Evolutionary conservation across 306 rosid genomes (phyloP), one percentile per base, ranked within the genome.

Genomic region (Elaeagnus macrophylla): DNA sequence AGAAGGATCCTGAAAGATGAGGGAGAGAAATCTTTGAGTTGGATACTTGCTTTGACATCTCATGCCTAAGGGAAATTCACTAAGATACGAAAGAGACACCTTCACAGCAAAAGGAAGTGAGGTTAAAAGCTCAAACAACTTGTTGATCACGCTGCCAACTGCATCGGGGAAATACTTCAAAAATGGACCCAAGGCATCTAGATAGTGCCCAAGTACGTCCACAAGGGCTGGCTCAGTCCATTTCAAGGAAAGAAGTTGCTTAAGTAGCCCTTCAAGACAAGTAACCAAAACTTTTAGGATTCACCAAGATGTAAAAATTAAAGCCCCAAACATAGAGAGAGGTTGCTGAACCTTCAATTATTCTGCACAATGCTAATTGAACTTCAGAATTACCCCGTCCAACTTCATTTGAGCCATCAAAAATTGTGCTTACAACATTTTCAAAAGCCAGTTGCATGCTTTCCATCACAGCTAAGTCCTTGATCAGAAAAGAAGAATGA

Each of bases 191-290:
- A 91, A 71, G 17, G 94, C 95, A 69, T 79, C 96, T 68, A 91
- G 67, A 70, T 91, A 91, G 83, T 73, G 99, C 53, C 76, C 87
- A 50, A 87, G 96, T 66, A 82, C 82, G 75, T 80, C 89, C 61
- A 84, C 99, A 64, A 84, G 85, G 44, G 87, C 78, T 19, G 99
- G 96, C 57, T 87, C 96, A 37, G 74, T 77, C 99, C 96, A 87
- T 36, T 84, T 84, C 71, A 91, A 59, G 62, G 93, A 77, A 72
- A 91, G 80, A 71, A 91, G 89, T 40, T 75, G 87, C 73, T 84
- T 95, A 51, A 84, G 96, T 68, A 91, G 75, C 61, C 94, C 96
- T 91, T 71, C 61, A 71, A 67, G 47, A 60, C 60, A 81, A 66
- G 43, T 14, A 70, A 57, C 56, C 56, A 65, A 62, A 14, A 39